Evolutionary conservation across 2,329 filamentous ascomycete genomes (phyloP).

Genomic region (Dothideomycetes sp.): DNA sequence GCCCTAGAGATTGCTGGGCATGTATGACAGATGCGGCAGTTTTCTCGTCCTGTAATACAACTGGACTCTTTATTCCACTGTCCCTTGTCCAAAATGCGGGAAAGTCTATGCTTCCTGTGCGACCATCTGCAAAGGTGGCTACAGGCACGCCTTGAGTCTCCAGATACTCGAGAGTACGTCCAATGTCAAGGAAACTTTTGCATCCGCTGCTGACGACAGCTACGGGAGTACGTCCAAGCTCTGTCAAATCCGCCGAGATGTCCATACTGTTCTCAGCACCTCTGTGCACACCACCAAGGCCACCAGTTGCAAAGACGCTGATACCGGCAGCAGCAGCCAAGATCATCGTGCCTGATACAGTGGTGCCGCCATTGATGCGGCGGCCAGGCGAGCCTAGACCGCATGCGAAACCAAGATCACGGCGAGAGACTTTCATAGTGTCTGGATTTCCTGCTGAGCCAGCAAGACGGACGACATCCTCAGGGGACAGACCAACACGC

Average conservation of each 20-base stretch:
- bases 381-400: conserved; percentile 59
- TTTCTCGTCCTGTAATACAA: conserved; percentile 59
- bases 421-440: conserved; percentile 73
- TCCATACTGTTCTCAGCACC: conserved; percentile 82
- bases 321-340: conserved; percentile 80
- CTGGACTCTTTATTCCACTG: conserved; percentile 70
- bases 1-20: conserved; percentile 59
- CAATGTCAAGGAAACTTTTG: conserved; percentile 92
- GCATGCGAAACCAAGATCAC: conserved; percentile 73
- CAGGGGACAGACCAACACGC: conserved; percentile 61
- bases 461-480: conserved; percentile 65
- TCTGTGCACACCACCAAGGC: conserved; percentile 86
- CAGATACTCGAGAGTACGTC: conserved; percentile 72
- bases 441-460: conserved; percentile 40
- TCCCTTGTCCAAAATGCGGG: conserved; percentile 89
- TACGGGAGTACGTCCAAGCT: conserved; percentile 80
- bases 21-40: conserved; percentile 86
- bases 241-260: conserved; percentile 87
- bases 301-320: conserved; percentile 86
- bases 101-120: conserved; percentile 63
- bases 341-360: conserved; percentile 85
- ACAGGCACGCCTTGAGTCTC: conserved; percentile 69
- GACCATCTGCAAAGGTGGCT: conserved; percentile 79
- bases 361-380: conserved; percentile 77
- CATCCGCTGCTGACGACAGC: conserved; percentile 83